Evolutionary conservation across 331 rosid species (phyloP).

Genomic region (Cydonia oblonga): DNA sequence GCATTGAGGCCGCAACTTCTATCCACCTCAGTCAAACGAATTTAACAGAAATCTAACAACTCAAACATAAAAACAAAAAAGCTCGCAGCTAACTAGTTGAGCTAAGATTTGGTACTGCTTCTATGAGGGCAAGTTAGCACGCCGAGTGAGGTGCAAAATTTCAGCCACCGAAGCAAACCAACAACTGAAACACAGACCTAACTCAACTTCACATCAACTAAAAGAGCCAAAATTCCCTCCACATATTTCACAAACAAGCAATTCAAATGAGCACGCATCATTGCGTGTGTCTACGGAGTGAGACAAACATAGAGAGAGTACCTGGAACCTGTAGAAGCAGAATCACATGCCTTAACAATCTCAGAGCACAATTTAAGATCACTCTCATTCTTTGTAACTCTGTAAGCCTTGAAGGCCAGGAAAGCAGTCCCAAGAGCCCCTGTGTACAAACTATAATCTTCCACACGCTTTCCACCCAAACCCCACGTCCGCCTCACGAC

Average conservation of each 20-base stretch:
- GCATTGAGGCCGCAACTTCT: not conserved
- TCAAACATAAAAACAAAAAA: not conserved
- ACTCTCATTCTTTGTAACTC: slow-evolving; percentile 34
- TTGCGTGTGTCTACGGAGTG: slow-evolving; percentile 1
- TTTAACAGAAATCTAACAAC: not conserved
- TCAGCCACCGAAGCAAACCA: not conserved
- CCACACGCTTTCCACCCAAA: slow-evolving; percentile 36
- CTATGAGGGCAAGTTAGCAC: not conserved
- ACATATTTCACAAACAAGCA: not conserved
- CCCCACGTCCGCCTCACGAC: slow-evolving; percentile 74
- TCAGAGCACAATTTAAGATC: slow-evolving; percentile 61
- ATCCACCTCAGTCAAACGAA: not conserved
- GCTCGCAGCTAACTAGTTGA: not conserved
- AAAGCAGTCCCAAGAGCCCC: slow-evolving; percentile 75
- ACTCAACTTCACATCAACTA: not conserved
- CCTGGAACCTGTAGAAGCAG: slow-evolving; percentile 58
- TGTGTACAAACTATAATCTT: slow-evolving; percentile 53
- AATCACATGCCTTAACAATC: slow-evolving; percentile 63
- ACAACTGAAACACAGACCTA: not conserved
- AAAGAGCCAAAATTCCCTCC: not conserved
- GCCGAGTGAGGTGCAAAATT: not conserved
- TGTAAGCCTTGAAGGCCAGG: slow-evolving; percentile 49
- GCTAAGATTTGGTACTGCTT: not conserved
- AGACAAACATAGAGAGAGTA: slow-evolving; percentile 14
- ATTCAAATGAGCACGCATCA: not conserved